Evolutionary conservation across 164 flowering plant species (phyloP), one percentile per base, ranked within the genome.

Genomic region (Piper longum): DNA sequence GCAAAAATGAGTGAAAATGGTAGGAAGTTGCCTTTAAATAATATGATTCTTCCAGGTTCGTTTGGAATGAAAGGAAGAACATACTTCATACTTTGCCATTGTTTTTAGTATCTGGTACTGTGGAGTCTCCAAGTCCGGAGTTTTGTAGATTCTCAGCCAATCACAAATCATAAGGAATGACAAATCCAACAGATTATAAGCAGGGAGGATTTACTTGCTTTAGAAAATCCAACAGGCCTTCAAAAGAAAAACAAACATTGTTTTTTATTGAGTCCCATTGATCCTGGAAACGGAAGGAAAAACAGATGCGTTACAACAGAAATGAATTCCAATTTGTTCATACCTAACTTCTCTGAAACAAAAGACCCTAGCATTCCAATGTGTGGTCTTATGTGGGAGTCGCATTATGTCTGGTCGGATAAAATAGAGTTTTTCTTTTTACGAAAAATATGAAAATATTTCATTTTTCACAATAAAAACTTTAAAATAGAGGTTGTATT

Each of bases 121-220:
- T 0, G 98, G 96, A 6, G 96, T 59, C 75, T 86, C 96, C 75
- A 89, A 64, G 60, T 86, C 90, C 14, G 96, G 96, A 44, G 96
- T 89, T 75, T 88, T 92, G 76, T 85, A 92, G 54, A 76, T 67
- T 63, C 95, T 67, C 64, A 92, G 74, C 98, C 89, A 79, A 66
- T 72, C 54, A 63, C 42, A 64, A 61, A 58, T 57, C 9, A 67
- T 4, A 67, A 51, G 52, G 52, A 19, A 36, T 41, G 39, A 26
- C 36, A 26, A 26, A 26, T 26, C 36, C n/a, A n/a, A n/a, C 5
- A 13, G 62, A 63, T 40, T 55, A 45, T 41, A 36, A 17, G 13
- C 7, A 61, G n/a, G 14, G 41, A 43, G 16, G 0, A 17, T 36
- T 5, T 77, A 89, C 98, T 93, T 89, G 96, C 68, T 74, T 81